Percentiles rank a stretch among this genome's conserved stretches.
Conservation (phyloP, 257 asterid genomes). For the Plectranthus barbatus region DNA sequence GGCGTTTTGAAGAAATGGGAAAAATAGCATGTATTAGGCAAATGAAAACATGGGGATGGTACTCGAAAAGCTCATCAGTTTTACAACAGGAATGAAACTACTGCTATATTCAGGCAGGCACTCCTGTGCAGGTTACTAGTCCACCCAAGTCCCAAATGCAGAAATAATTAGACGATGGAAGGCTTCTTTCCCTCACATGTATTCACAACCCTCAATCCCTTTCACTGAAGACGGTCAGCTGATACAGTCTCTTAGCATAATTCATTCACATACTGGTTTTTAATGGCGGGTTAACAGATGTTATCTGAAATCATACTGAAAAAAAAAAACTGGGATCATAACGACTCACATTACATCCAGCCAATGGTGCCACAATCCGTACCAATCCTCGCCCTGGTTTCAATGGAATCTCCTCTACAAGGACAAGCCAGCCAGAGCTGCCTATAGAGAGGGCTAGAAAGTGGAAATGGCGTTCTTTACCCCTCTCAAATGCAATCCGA, state of each 20-base stretch:
- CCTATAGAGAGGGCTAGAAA: constrained; percentile 66
- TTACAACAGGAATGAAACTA: background rate
- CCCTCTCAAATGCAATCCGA: constrained; percentile 96
- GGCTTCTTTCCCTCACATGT: too few relatives aligned
- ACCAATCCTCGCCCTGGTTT: constrained; percentile 57
- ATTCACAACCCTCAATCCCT: too few relatives aligned
- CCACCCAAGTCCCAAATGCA: too few relatives aligned
- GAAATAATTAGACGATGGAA: too few relatives aligned
- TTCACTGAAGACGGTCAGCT: too few relatives aligned
- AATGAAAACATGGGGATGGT: background rate
- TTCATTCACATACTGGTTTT: background rate
- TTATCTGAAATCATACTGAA: background rate
- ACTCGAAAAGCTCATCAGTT: background rate
- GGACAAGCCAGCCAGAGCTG: constrained; percentile 83
- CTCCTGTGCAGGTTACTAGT: background rate
- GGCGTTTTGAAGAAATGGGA: too few relatives aligned
- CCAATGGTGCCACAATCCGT: constrained; percentile 81
- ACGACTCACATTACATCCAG: constrained; percentile 87
- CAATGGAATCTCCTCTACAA: constrained; percentile 62
- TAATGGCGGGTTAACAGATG: background rate
- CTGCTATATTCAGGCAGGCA: too few relatives aligned
- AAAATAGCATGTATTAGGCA: too few relatives aligned
- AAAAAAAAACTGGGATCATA: background rate
- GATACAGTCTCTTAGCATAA: background rate
- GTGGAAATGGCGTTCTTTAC: constrained; percentile 82